phyloP scores from a whole-genome alignment of 495 filamentous ascomycete genomes.

The Penicillium macrosclerotiorum region DNA sequence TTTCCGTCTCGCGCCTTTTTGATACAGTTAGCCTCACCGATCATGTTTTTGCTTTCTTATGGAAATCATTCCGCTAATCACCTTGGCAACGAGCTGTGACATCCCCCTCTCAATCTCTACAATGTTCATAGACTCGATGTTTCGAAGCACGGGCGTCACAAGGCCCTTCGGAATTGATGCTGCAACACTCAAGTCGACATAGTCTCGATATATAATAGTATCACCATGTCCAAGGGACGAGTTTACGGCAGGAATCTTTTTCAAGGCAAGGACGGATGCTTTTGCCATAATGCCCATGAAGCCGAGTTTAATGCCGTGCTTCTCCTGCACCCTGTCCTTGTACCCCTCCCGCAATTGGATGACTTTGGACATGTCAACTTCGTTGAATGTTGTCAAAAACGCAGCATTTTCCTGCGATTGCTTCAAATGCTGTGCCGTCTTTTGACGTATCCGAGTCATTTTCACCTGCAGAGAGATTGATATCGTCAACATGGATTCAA shows the following conservation, averaged over 20 bases:
- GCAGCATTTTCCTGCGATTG: constrained; percentile 92
- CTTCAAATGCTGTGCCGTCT: constrained; percentile 88
- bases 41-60: no score
- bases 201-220: constrained; percentile 88
- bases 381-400: constrained; percentile 89
- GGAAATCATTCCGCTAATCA: no score
- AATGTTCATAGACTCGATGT: constrained; percentile 74
- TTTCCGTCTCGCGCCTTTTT: no score
- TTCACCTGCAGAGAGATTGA: no score
- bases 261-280: no score
- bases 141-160: constrained; percentile 85
- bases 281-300: constrained; percentile 91
- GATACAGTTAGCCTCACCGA: no score
- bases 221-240: constrained; percentile 89
- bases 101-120: constrained; percentile 81
- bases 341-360: constrained; percentile 87
- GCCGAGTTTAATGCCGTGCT: constrained; percentile 84
- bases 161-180: constrained; percentile 93
- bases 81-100: constrained; percentile 82
- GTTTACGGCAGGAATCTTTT: constrained; percentile 80
- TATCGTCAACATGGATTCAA: no score
- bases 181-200: constrained; percentile 88
- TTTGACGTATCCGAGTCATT: constrained; percentile 93
- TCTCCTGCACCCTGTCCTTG: constrained; percentile 83
- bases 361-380: constrained; percentile 87